Evolutionary conservation across 108 stramenopile genomes (phyloP).

Genomic region (Cylindrotheca fusiformis): DNA sequence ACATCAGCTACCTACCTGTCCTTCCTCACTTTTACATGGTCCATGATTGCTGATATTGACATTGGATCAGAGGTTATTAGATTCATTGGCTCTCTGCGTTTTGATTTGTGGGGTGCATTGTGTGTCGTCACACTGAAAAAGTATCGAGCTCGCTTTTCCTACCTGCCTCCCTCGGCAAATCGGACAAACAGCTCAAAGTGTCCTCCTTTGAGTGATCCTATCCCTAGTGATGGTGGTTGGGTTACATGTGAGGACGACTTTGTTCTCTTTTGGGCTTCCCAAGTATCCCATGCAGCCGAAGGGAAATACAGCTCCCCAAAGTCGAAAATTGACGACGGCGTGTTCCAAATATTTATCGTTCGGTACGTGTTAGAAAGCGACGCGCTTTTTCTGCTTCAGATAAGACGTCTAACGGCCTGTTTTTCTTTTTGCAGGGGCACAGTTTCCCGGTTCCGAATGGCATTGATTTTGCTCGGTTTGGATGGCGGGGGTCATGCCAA

Average conservation of each 20-base stretch:
- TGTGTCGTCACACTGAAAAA: constrained; percentile 51
- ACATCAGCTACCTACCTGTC: constrained; percentile 49
- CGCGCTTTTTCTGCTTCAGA: background rate
- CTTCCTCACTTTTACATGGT: constrained; percentile 82
- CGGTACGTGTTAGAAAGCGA: constrained; percentile 36
- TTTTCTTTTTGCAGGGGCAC: constrained; percentile 13
- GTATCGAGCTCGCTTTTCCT: constrained; percentile 72
- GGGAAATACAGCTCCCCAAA: constrained; percentile 61
- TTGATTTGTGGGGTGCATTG: constrained; percentile 79
- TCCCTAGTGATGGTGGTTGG: constrained; percentile 53
- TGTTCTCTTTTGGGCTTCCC: constrained; percentile 82
- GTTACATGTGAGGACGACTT: constrained; percentile 67
- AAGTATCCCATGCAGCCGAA: constrained; percentile 65
- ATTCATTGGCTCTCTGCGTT: constrained; percentile 65
- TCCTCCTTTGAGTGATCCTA: constrained; percentile 54
- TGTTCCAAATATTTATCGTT: constrained; percentile 76
- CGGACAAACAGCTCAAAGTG: constrained; percentile 10
- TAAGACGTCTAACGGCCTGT: background rate
- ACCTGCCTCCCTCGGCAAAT: constrained; percentile 42
- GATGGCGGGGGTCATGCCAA: constrained; percentile 72
- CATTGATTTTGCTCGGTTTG: constrained; percentile 58
- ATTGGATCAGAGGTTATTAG: constrained; percentile 80
- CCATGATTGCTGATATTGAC: constrained; percentile 87
- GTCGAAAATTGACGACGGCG: constrained; percentile 67
- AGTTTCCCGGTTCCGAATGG: constrained; percentile 50